Percentiles rank a stretch among this genome's conserved stretches.
Evolutionary conservation across 208 protist species (phyloP).

Genomic region (Borovskyia barvae): DNA sequence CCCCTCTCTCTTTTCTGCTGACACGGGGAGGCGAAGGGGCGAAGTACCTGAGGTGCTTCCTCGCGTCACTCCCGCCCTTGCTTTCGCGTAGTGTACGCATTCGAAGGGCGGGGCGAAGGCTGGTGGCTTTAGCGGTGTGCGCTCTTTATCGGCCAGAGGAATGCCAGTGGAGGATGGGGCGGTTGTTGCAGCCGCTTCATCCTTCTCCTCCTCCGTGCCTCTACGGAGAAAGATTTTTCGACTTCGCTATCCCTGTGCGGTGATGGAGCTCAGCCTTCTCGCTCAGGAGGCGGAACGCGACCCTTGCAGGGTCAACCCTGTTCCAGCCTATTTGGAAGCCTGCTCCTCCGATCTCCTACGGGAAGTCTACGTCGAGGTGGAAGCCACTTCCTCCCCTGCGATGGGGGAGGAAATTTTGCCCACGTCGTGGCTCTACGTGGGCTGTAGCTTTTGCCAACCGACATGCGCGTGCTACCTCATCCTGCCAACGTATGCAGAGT

Average conservation of each 20-base stretch:
- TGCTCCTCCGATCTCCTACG: slow-evolving; percentile 8
- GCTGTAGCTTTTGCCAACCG: background rate
- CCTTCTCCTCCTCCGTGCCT: background rate
- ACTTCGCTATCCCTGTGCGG: slow-evolving; percentile 26
- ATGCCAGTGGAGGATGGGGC: too few relatives aligned
- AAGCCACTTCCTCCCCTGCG: background rate
- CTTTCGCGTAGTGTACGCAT: too few relatives aligned
- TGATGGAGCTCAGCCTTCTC: slow-evolving; percentile 13
- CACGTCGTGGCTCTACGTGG: slow-evolving; percentile 4
- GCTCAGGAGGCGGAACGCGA: background rate
- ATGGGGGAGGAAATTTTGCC: background rate
- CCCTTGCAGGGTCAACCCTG: background rate
- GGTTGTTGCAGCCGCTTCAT: too few relatives aligned
- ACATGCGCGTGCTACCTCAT: slow-evolving; percentile 21
- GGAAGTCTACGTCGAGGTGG: background rate
- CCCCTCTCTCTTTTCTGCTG: too few relatives aligned
- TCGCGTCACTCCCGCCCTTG: too few relatives aligned
- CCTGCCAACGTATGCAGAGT: slow-evolving; percentile 28
- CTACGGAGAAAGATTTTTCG: background rate
- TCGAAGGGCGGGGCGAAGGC: too few relatives aligned
- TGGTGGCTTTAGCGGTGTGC: too few relatives aligned
- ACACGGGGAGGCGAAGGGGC: too few relatives aligned
- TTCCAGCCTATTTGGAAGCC: slow-evolving; percentile 6
- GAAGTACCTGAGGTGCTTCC: too few relatives aligned
- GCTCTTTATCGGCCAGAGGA: too few relatives aligned